Percentiles rank a stretch among this genome's conserved stretches.
Evolutionary conservation across 1,139 yeast species (phyloP).

Genomic region (Hanseniaspora sp.): DNA sequence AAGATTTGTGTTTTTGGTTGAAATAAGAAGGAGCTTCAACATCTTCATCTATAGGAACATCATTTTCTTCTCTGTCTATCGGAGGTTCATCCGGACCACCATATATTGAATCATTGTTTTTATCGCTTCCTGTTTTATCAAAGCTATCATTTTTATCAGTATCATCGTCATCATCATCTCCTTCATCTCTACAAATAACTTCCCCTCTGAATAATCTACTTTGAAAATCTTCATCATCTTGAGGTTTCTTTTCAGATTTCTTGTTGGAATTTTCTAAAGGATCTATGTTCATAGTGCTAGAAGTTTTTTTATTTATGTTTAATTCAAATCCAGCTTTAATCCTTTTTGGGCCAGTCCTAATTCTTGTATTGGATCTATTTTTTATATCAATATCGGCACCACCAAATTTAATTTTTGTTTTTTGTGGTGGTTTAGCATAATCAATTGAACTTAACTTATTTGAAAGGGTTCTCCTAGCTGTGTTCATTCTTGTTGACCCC

Average conservation of each 20-base stretch:
- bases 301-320: neutral
- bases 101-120: constrained; percentile 14
- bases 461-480: neutral
- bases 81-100: constrained; percentile 3
- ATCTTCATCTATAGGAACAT: constrained; percentile 4
- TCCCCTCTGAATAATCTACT: constrained; percentile 30
- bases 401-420: constrained; percentile 12
- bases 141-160: neutral
- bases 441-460: neutral
- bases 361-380: neutral
- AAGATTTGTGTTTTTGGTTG: constrained; percentile 19
- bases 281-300: neutral
- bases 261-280: neutral
- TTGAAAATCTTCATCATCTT: constrained; percentile 25
- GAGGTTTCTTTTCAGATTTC: neutral
- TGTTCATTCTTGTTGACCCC: neutral
- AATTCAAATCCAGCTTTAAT: neutral
- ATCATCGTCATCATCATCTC: constrained; percentile 16
- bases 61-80: constrained; percentile 33
- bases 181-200: constrained; percentile 28
- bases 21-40: neutral
- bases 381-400: constrained; percentile 12
- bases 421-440: constrained; percentile 13
- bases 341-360: neutral
- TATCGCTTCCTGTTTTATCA: neutral